Percentiles rank a stretch among this genome's conserved stretches.
These are phyloP conservation scores for Scutellaria minor DNA, from an alignment of 257 asterid genomes.

Conservation along the genomic window DNA sequence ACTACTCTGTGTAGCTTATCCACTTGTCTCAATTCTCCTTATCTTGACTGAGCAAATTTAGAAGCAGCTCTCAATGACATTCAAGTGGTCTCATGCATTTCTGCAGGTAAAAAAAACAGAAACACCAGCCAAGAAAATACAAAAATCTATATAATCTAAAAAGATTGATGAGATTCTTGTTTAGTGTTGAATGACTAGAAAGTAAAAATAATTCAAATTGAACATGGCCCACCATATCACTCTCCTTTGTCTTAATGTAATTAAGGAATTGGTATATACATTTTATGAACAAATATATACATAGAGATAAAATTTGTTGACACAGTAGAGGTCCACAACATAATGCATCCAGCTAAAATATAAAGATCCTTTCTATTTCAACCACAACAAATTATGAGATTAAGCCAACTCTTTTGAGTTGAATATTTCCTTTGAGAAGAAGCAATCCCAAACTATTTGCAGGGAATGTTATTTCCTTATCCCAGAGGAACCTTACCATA, in stretches of 20 bases:
- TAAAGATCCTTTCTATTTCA: constrained; percentile 31
- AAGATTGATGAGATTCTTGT: constrained; percentile 41
- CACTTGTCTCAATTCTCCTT: constrained; percentile 34
- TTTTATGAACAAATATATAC: background rate
- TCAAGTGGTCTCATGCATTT: constrained; percentile 35
- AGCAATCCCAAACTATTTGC: background rate
- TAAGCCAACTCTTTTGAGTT: constrained; percentile 16
- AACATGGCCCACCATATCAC: constrained; percentile 39
- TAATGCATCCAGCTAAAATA: constrained; percentile 34
- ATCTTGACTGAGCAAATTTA: constrained; percentile 36
- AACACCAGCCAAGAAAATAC: constrained; percentile 23
- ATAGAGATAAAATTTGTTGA: too few species aligned
- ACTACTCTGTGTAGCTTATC: constrained; percentile 29
- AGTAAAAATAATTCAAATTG: constrained; percentile 50
- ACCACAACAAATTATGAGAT: constrained; percentile 24
- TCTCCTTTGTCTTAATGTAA: constrained; percentile 20
- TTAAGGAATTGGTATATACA: background rate
- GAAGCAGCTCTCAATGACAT: constrained; percentile 30
- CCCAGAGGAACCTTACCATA: background rate
- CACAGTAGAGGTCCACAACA: constrained; percentile 2
- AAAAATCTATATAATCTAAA: constrained; percentile 22
- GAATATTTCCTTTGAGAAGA: constrained; percentile 32
- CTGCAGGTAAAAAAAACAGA: constrained; percentile 36
- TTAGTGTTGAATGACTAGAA: constrained; percentile 63
- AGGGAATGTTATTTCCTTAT: constrained; percentile 15